Evolutionary conservation across 768 basidiomycete species (phyloP).

Genomic region (Russula olivacea): DNA sequence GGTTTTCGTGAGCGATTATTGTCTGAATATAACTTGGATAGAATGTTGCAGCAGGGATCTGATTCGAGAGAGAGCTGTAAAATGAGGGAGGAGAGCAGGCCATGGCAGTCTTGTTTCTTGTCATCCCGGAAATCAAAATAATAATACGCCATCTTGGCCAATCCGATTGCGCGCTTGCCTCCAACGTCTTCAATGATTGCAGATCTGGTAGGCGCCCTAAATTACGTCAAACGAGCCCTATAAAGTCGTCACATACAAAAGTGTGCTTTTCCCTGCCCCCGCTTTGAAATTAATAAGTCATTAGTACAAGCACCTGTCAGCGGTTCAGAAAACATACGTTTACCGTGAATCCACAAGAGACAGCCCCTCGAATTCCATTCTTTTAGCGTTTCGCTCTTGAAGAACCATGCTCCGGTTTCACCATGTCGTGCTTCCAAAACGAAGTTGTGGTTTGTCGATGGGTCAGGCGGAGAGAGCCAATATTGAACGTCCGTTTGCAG

Average conservation of each 20-base stretch:
- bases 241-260: neutral
- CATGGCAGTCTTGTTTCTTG: neutral
- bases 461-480: neutral
- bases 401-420: neutral
- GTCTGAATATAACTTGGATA: slow-evolving; percentile 1
- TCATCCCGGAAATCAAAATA: neutral
- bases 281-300: neutral
- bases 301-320: neutral
- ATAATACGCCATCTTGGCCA: slow-evolving; percentile 1
- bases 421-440: neutral
- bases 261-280: slow-evolving; percentile 8
- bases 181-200: slow-evolving; percentile 4
- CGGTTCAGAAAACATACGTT: neutral
- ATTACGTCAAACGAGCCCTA: neutral
- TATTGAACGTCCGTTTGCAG: neutral
- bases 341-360: slow-evolving; percentile 13
- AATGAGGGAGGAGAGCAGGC: neutral
- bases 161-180: neutral
- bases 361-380: slow-evolving; percentile 1
- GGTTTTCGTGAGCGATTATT: neutral
- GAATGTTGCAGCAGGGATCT: neutral
- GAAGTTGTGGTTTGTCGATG: neutral
- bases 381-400: neutral
- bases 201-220: neutral
- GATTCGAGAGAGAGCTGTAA: slow-evolving; percentile 1